phyloP scores from a whole-genome alignment of 768 basidiomycete genomes.

The Dioszegia aurantiaca region DNA sequence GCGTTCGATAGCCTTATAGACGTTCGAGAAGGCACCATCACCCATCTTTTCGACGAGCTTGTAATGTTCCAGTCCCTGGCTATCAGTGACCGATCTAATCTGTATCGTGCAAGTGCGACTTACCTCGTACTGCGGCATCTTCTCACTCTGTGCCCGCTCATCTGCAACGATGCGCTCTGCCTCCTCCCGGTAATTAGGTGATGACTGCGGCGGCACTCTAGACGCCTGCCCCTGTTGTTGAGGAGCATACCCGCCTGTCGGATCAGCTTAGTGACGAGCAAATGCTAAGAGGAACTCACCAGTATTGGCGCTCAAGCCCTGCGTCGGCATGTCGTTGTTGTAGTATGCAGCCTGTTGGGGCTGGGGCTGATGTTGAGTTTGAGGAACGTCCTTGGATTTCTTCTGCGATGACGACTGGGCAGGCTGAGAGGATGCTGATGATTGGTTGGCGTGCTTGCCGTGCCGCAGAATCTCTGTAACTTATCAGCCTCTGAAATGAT shows the following conservation, averaged over 20 bases:
- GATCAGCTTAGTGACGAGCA: conserved; percentile 19
- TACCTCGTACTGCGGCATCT: conserved; percentile 78
- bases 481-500: conserved; percentile 20
- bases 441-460: conserved; percentile 62
- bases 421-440: conserved; percentile 31
- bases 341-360: conserved; percentile 37
- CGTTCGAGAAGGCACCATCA: conserved; percentile 93
- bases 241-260: conserved; percentile 29
- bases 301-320: conserved; percentile 41
- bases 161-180: conserved; percentile 72
- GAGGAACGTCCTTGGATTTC: conserved; percentile 43
- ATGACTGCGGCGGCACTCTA: conserved; percentile 44
- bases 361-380: conserved; percentile 28
- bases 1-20: conserved; percentile 84
- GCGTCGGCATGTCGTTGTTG: conserved; percentile 53
- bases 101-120: conserved; percentile 4
- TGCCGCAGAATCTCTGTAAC: conserved; percentile 72
- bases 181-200: conserved; percentile 49
- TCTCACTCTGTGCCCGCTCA: conserved; percentile 67
- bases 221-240: conserved; percentile 42
- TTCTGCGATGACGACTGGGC: conserved; percentile 51
- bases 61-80: conserved; percentile 47
- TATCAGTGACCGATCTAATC: background rate
- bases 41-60: conserved; percentile 58
- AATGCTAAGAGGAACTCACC: conserved; percentile 19